Evolutionary conservation across 2,329 filamentous ascomycete species (phyloP), one percentile per base, ranked within the genome.

Genomic region (Stenocarpella maydis): DNA sequence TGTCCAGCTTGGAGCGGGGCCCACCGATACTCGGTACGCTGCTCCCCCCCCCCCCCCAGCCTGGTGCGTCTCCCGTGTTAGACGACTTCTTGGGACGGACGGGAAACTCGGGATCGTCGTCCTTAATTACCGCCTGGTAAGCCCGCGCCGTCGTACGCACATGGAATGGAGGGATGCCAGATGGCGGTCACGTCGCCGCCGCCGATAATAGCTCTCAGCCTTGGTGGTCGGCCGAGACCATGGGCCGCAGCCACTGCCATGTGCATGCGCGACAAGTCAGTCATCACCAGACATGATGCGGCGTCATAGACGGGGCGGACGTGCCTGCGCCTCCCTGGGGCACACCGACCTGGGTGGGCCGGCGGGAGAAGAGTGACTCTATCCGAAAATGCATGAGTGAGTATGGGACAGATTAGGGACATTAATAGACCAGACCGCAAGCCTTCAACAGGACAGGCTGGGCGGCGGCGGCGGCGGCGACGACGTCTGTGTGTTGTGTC

Each of bases 71-170:
- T 55, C 21, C 50, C 64, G 50, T 66, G 64, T 54, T 21, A 55
- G 64, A 54, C 31, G 55, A 47, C 50, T 31, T 55, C 37, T 55
- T 66, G 64, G 64, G 43, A 66, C 64, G 58, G 58, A 61, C 41
- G 64, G 64, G 64, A 54, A 6, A 53, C 64, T 66, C 50, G 64
- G 64, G 64, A 66, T 66, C 64, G 64, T 66, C 64, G 50, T 55
- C 63, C 63, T 66, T 66, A 53, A 66, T 39, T 21, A 45, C 24
- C 31, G 17, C 19, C 39, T 34, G n/a, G 52, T 34, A 54, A 54
- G 24, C 28, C 64, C 50, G 53, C 39, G 64, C 39, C 63, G 63
- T 21, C 31, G 41, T 47, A 39, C 26, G 19, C 10, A 31, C 41
- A 39, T 39, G 39, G 2, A 21, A 2, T 37, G 28, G 17, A 41